Evolutionary conservation across 192 early-diverging fungal genomes (phyloP).

Genomic region (Coemansia sp.): DNA sequence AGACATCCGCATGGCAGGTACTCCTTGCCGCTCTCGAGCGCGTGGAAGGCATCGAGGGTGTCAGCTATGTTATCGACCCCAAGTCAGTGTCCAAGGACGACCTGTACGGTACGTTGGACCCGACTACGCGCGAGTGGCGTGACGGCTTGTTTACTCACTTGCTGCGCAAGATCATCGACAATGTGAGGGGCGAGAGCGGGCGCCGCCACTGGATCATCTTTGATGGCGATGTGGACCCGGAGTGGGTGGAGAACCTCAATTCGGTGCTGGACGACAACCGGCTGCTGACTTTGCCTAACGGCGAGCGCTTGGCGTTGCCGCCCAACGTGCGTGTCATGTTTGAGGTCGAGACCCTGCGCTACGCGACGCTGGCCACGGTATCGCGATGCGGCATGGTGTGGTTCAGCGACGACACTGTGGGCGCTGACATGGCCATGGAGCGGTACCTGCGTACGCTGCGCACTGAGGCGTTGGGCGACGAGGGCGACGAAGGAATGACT

Average conservation of each 20-base stretch:
- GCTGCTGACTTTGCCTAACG: slow-evolving; percentile 95
- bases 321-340: slow-evolving; percentile 98
- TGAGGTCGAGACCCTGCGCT: slow-evolving; percentile 97
- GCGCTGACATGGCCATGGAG: slow-evolving; percentile 71
- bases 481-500: slow-evolving; percentile 71
- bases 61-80: slow-evolving; percentile 94
- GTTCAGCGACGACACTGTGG: slow-evolving; percentile 93
- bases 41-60: slow-evolving; percentile 87
- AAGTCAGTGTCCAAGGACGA: slow-evolving; percentile 97
- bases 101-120: slow-evolving; percentile 93
- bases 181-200: slow-evolving; percentile 90
- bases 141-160: slow-evolving; percentile 98
- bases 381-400: slow-evolving; percentile 99
- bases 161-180: slow-evolving; percentile 96
- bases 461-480: slow-evolving; percentile 68
- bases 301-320: slow-evolving; percentile 93
- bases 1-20: slow-evolving; percentile 91
- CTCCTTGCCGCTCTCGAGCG: slow-evolving; percentile 86
- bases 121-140: slow-evolving; percentile 99
- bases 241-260: slow-evolving; percentile 98
- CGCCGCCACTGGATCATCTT: slow-evolving; percentile 99
- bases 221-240: slow-evolving; percentile 99
- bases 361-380: slow-evolving; percentile 97
- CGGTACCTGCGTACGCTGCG: slow-evolving; percentile 83
- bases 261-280: slow-evolving; percentile 98